phyloP scores from a whole-genome alignment of 2,329 filamentous ascomycete species.

The Orbilia ellipsospora region DNA sequence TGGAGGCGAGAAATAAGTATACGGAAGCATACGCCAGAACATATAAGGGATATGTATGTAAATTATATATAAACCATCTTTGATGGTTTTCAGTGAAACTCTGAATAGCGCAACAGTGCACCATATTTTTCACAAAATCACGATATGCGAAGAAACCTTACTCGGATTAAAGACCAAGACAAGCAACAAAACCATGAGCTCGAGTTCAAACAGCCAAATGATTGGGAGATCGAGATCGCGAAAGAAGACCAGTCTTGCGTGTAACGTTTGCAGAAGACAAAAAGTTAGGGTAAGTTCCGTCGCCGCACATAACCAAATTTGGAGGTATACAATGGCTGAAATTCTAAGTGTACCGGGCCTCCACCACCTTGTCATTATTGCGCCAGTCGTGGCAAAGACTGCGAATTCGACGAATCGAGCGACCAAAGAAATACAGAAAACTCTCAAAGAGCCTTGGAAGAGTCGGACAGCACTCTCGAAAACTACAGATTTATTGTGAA shows the following conservation, averaged over 20 bases:
- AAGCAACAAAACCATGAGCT: neutral
- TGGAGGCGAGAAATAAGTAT: no score
- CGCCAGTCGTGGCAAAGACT: neutral
- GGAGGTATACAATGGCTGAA: neutral
- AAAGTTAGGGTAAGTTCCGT: slow-evolving; percentile 6
- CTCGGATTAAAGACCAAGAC: neutral
- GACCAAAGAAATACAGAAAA: slow-evolving; percentile 16
- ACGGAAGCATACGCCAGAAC: no score
- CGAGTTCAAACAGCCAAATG: neutral
- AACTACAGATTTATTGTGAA: slow-evolving; percentile 3
- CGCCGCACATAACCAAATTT: neutral
- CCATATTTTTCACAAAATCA: neutral
- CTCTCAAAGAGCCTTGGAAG: slow-evolving; percentile 10
- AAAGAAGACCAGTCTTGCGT: slow-evolving; percentile 14
- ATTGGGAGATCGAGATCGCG: neutral
- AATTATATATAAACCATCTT: neutral
- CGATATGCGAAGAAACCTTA: neutral
- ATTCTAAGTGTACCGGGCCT: slow-evolving; percentile 2
- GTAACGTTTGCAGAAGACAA: slow-evolving; percentile 16
- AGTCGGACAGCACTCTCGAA: slow-evolving; percentile 6
- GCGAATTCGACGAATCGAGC: slow-evolving; percentile 14
- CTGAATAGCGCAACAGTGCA: no score
- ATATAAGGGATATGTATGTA: neutral
- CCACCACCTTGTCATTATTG: slow-evolving; percentile 2
- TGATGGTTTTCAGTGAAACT: no score